A percentile compares a stretch with the other conserved stretches of the same genome.
phyloP scores from a whole-genome alignment of 495 filamentous ascomycete species.

The Podospora sp. region DNA sequence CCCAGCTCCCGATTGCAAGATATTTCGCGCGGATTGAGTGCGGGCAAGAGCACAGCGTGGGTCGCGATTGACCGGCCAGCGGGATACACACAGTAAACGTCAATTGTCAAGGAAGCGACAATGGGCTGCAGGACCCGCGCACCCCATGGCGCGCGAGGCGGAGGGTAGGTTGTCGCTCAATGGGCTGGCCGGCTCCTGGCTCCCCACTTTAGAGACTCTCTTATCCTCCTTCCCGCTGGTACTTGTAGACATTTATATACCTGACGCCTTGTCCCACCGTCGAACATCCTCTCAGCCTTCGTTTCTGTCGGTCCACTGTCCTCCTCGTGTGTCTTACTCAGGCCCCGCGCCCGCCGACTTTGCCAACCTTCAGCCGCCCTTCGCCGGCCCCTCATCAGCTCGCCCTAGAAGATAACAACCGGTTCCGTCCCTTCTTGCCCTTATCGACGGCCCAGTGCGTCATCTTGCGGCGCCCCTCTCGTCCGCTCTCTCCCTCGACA shows the following conservation, averaged over 20 bases:
- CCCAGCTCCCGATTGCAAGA: slow-evolving; percentile 6
- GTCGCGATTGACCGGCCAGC: slow-evolving; percentile 6
- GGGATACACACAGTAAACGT: background rate
- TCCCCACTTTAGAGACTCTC: slow-evolving; percentile 26
- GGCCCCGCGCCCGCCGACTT: slow-evolving; percentile 1
- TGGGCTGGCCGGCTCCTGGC: slow-evolving; percentile 7
- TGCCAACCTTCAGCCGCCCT: slow-evolving; percentile 10
- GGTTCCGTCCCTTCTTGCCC: background rate
- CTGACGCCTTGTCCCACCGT: slow-evolving; percentile 19
- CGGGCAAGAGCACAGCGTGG: slow-evolving; percentile 3
- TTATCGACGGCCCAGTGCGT: background rate
- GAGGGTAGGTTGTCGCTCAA: background rate
- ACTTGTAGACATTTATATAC: slow-evolving; percentile 19
- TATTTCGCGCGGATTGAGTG: slow-evolving; percentile 7
- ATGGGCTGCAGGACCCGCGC: slow-evolving; percentile 5
- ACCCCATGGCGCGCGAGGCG: background rate
- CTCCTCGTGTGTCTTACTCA: slow-evolving; percentile 11
- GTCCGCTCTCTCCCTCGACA: background rate
- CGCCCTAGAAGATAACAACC: background rate
- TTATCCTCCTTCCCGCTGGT: background rate
- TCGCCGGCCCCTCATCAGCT: background rate
- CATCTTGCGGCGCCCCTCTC: background rate
- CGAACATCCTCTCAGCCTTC: slow-evolving; percentile 6
- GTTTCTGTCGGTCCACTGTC: slow-evolving; percentile 4
- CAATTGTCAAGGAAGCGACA: slow-evolving; percentile 7